A percentile compares a stretch with the other conserved stretches of the same genome.
Conservation (phyloP, 805 yeast species). For the Metschnikowia colocasiae region DNA sequence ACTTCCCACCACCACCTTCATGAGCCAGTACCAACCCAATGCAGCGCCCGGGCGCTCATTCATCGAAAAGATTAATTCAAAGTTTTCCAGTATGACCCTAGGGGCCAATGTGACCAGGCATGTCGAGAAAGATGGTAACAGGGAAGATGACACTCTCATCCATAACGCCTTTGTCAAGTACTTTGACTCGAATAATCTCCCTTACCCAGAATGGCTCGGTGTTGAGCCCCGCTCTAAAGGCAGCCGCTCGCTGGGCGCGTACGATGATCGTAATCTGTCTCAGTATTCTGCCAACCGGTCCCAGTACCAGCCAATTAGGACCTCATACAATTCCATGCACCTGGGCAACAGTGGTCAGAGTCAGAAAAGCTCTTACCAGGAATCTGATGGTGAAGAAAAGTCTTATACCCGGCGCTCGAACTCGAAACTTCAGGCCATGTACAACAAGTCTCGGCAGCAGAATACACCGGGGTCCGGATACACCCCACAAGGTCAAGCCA, state of each 20-base stretch:
- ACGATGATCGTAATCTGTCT: background rate
- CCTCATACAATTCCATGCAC: constrained; percentile 19
- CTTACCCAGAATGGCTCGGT: constrained; percentile 47
- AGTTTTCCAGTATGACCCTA: constrained; percentile 36
- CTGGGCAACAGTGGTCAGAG: constrained; percentile 7
- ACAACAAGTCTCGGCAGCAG: constrained; percentile 39
- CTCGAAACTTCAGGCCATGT: constrained; percentile 37
- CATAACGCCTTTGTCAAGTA: constrained; percentile 42
- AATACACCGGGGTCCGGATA: constrained; percentile 33
- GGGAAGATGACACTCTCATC: constrained; percentile 38
- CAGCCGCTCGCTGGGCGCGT: background rate
- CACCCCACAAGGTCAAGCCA: constrained; percentile 14
- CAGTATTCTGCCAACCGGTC: constrained; percentile 8
- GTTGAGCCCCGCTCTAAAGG: constrained; percentile 14
- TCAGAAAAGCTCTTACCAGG: constrained; percentile 5
- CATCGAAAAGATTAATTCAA: constrained; percentile 35
- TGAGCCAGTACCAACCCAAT: constrained; percentile 24
- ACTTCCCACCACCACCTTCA: background rate
- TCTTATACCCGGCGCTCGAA: constrained; percentile 31
- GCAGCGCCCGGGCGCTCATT: constrained; percentile 26
- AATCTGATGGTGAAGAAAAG: constrained; percentile 11
- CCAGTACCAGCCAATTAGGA: constrained; percentile 27
- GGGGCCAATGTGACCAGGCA: constrained; percentile 19
- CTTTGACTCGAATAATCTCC: constrained; percentile 28
- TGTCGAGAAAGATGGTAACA: constrained; percentile 37